Conservation (phyloP, 805 yeast genomes). For the Zygoascus bituminiphila region DNA sequence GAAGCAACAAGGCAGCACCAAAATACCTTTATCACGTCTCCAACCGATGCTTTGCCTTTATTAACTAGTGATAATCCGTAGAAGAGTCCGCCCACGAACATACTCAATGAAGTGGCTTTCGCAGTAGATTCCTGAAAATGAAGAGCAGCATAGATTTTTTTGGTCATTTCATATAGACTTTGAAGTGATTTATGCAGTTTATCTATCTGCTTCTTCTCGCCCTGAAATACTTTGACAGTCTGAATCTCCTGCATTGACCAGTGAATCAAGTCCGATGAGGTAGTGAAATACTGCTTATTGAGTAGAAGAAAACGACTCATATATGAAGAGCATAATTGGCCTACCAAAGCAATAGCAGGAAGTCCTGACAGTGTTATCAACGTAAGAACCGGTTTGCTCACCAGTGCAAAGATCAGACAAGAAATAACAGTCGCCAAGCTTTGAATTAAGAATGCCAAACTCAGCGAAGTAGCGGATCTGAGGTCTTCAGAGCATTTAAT, state of each 20-base stretch:
- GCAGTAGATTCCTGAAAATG: constrained; percentile 50
- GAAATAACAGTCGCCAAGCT: constrained; percentile 46
- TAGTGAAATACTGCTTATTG: constrained; percentile 52
- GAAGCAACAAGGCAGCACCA: constrained; percentile 74
- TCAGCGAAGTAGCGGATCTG: constrained; percentile 59
- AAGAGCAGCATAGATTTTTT: constrained; percentile 37
- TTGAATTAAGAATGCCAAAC: constrained; percentile 49
- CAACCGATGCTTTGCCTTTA: constrained; percentile 42
- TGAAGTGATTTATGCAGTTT: constrained; percentile 33
- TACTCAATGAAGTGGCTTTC: constrained; percentile 50
- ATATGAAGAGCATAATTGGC: constrained; percentile 42
- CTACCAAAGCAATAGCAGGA: constrained; percentile 53
- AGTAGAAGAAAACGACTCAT: constrained; percentile 41
- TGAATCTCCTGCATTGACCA: constrained; percentile 60
- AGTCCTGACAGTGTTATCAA: constrained; percentile 64
- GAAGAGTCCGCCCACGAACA: constrained; percentile 91
- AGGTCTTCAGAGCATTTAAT: constrained; percentile 63
- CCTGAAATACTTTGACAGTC: constrained; percentile 54
- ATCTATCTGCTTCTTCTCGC: constrained; percentile 43
- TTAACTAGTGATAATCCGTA: constrained; percentile 68
- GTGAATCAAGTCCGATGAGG: constrained; percentile 52
- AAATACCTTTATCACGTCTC: constrained; percentile 73
- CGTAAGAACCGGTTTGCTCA: constrained; percentile 79
- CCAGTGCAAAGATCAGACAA: constrained; percentile 55
- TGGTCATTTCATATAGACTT: constrained; percentile 35